These are phyloP conservation scores for Stemphylium vesicarium DNA, from an alignment of 2,329 filamentous ascomycete species.

Conservation along the genomic window DNA sequence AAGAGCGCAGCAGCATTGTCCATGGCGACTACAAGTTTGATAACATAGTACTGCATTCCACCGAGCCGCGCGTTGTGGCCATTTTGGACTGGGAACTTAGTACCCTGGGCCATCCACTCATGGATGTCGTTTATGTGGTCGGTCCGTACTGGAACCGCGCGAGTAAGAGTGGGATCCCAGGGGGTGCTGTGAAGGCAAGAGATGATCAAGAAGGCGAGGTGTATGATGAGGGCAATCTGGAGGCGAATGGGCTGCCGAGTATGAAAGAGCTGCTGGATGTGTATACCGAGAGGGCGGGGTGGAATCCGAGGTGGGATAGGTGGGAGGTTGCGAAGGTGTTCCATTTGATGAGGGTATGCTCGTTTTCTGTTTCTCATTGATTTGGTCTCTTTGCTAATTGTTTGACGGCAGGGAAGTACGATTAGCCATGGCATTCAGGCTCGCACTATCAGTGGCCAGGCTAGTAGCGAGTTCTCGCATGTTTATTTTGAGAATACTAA, in stretches of 20 bases:
- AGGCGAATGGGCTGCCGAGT: conserved; percentile 69
- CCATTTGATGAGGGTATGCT: conserved; percentile 42
- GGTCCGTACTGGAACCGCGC: conserved; percentile 52
- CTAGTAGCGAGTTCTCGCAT: conserved; percentile 47
- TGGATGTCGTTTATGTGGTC: conserved; percentile 84
- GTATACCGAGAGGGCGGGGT: conserved; percentile 73
- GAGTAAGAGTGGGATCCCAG: conserved; percentile 36
- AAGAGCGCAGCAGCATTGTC: conserved; percentile 78
- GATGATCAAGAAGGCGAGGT: conserved; percentile 50
- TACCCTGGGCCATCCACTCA: conserved; percentile 90
- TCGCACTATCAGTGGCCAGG: conserved; percentile 45
- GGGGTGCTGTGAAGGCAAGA: conserved; percentile 42
- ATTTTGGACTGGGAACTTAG: conserved; percentile 98
- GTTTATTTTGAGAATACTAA: conserved; percentile 45
- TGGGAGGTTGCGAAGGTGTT: conserved; percentile 47
- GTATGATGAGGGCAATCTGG: conserved; percentile 37
- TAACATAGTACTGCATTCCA: conserved; percentile 74
- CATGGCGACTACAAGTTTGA: conserved; percentile 93
- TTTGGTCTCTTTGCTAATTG: background rate
- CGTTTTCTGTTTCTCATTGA: background rate
- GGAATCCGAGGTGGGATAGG: conserved; percentile 62
- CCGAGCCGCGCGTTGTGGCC: conserved; percentile 84
- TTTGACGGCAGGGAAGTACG: conserved; percentile 33
- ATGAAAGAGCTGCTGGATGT: conserved; percentile 65
- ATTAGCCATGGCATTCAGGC: conserved; percentile 47